Conservation (phyloP, 768 basidiomycete species). For the Pleurotus platypus region DNA sequence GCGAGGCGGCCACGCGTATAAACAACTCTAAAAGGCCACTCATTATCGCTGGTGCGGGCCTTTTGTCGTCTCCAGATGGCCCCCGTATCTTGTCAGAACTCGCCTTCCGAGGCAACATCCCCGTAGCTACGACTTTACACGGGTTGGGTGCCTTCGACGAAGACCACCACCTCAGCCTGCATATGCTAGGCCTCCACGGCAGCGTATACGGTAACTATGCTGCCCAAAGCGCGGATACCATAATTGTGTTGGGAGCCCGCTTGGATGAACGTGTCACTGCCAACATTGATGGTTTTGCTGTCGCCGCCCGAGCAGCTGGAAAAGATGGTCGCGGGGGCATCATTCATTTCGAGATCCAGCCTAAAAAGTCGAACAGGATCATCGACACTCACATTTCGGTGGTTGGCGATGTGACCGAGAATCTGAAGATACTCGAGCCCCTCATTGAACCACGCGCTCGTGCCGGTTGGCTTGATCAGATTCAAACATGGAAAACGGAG, state of each 20-base stretch:
- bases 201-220: constrained; percentile 95
- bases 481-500: constrained; percentile 77
- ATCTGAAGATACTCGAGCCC: constrained; percentile 79
- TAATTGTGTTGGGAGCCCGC: constrained; percentile 93
- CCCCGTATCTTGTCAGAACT: constrained; percentile 79
- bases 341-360: constrained; percentile 98
- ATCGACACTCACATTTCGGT: constrained; percentile 91
- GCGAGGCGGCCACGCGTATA: constrained; percentile 85
- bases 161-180: constrained; percentile 75
- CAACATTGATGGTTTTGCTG: constrained; percentile 84
- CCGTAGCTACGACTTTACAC: constrained; percentile 94
- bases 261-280: constrained; percentile 99
- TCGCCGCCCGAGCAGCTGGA: constrained; percentile 84
- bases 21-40: constrained; percentile 88
- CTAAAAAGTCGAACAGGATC: constrained; percentile 99
- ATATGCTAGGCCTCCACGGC: constrained; percentile 99
- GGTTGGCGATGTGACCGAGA: constrained; percentile 88
- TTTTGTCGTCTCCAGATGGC: constrained; percentile 77
- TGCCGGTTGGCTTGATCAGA: constrained; percentile 77
- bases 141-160: constrained; percentile 97
- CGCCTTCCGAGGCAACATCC: constrained; percentile 84
- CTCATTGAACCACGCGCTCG: constrained; percentile 63
- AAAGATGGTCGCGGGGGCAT: constrained; percentile 86
- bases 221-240: constrained; percentile 95
- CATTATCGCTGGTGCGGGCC: constrained; percentile 93